A percentile compares a stretch with the other conserved stretches of the same genome.
Evolutionary conservation across 345 rosid genomes (phyloP).

Genomic region (Linum trigynum): DNA sequence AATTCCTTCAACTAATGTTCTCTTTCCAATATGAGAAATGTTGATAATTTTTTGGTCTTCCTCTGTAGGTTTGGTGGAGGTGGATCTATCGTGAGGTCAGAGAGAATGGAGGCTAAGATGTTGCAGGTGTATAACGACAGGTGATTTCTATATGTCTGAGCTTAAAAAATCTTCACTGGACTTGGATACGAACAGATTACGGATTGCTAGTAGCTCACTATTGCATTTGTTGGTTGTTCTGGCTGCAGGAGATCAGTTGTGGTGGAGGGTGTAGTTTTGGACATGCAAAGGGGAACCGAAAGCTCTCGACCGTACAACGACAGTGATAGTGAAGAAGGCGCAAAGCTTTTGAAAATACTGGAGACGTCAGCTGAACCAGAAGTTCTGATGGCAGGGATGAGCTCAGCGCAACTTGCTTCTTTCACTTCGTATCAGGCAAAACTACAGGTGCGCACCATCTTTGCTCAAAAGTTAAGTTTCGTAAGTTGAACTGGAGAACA

Average conservation of each 20-base stretch:
- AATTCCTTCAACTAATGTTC: neutral
- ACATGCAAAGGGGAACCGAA: slow-evolving; percentile 41
- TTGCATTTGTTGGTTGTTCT: slow-evolving; percentile 4
- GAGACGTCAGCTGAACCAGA: slow-evolving; percentile 91
- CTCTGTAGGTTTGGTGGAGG: slow-evolving; percentile 44
- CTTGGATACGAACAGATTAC: no score
- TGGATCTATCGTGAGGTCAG: slow-evolving; percentile 72
- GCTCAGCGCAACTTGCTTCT: slow-evolving; percentile 62
- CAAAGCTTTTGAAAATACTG: slow-evolving; percentile 55
- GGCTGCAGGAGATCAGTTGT: slow-evolving; percentile 56
- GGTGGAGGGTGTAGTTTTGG: slow-evolving; percentile 59
- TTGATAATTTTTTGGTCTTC: neutral
- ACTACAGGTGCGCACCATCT: slow-evolving; percentile 48
- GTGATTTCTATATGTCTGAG: slow-evolving; percentile 14
- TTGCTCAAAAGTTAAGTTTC: slow-evolving; percentile 6
- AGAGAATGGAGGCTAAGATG: slow-evolving; percentile 61
- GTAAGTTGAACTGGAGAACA: slow-evolving; percentile 9
- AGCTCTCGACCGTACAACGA: slow-evolving; percentile 38
- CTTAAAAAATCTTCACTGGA: no score
- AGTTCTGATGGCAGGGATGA: slow-evolving; percentile 91
- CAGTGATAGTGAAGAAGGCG: slow-evolving; percentile 75
- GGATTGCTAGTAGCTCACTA: neutral
- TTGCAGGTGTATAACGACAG: slow-evolving; percentile 41
- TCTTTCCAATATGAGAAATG: neutral
- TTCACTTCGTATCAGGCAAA: slow-evolving; percentile 59